phyloP scores from a whole-genome alignment of 2,329 filamentous ascomycete genomes.

The Zymoseptoria brevis region DNA sequence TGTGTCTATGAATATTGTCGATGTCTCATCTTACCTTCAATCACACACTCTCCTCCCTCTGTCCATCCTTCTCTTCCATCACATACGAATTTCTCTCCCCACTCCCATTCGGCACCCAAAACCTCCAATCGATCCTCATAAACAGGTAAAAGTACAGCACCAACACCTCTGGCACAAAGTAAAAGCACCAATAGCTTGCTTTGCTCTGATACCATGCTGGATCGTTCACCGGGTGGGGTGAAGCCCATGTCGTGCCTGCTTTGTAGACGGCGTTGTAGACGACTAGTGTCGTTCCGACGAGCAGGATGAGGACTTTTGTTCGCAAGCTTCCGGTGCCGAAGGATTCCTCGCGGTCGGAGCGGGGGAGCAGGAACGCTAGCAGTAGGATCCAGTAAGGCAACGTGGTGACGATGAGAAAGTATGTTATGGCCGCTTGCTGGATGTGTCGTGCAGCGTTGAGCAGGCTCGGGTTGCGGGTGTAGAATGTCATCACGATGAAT shows the following conservation, averaged over 20 bases:
- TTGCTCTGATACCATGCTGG: conserved; percentile 14
- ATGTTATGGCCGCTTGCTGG: conserved; percentile 45
- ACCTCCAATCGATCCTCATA: conserved; percentile 12
- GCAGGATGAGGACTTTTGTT: conserved; percentile 12
- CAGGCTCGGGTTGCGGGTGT: conserved; percentile 6
- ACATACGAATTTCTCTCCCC: background rate
- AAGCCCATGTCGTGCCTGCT: conserved; percentile 9
- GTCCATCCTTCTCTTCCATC: background rate
- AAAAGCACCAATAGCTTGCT: conserved; percentile 12
- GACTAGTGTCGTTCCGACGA: conserved; percentile 6
- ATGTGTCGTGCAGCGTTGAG: background rate
- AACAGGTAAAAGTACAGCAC: conserved; percentile 13
- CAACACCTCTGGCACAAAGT: conserved; percentile 15
- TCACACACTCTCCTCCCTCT: background rate
- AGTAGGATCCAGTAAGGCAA: conserved; percentile 51
- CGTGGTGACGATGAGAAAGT: conserved; percentile 57
- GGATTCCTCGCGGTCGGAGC: background rate
- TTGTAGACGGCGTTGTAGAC: conserved; percentile 12
- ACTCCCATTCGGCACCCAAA: conserved; percentile 15
- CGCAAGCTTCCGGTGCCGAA: conserved; percentile 13
- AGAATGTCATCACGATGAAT: conserved; percentile 9
- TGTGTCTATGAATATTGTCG: background rate
- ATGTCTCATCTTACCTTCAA: background rate
- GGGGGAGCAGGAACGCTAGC: conserved; percentile 35
- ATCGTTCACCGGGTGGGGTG: conserved; percentile 5